Conservation (phyloP, 1,284 basidiomycete species). For the Pisolithus thermaeus region DNA sequence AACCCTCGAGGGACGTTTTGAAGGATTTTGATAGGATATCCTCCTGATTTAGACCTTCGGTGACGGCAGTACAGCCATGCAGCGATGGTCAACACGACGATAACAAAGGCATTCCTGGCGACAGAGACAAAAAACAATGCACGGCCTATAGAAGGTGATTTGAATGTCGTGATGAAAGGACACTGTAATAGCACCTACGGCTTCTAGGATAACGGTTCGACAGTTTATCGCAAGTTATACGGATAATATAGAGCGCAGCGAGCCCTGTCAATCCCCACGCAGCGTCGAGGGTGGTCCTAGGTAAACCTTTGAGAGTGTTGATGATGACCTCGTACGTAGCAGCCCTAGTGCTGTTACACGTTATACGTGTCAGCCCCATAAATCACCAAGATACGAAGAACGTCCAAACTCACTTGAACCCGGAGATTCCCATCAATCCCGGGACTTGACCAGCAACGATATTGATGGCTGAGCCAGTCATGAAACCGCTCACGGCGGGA, state of each 20-base stretch:
- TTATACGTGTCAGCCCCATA: constrained; percentile 3
- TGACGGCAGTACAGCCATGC: constrained; percentile 80
- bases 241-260: constrained; percentile 69
- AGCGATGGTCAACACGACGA: constrained; percentile 80
- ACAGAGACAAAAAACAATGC: constrained; percentile 85
- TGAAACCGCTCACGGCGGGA: constrained; percentile 90
- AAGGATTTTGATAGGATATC: constrained; percentile 85
- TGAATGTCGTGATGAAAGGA: background rate
- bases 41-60: constrained; percentile 47
- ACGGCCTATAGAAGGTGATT: constrained; percentile 46
- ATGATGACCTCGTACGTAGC: constrained; percentile 88
- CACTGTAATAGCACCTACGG: constrained; percentile 35
- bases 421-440: constrained; percentile 77
- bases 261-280: constrained; percentile 86
- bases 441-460: constrained; percentile 85
- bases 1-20: constrained; percentile 80
- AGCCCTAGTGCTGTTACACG: constrained; percentile 62
- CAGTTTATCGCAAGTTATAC: constrained; percentile 55
- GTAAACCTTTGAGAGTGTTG: constrained; percentile 84
- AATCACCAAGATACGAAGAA: background rate
- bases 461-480: constrained; percentile 88
- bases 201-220: constrained; percentile 63
- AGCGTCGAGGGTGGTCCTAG: constrained; percentile 71
- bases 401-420: constrained; percentile 62
- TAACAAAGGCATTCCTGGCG: constrained; percentile 82